Evolutionary conservation across 2,329 filamentous ascomycete species (phyloP), one percentile per base, ranked within the genome.

Genomic region (Epichloe glyceriae): DNA sequence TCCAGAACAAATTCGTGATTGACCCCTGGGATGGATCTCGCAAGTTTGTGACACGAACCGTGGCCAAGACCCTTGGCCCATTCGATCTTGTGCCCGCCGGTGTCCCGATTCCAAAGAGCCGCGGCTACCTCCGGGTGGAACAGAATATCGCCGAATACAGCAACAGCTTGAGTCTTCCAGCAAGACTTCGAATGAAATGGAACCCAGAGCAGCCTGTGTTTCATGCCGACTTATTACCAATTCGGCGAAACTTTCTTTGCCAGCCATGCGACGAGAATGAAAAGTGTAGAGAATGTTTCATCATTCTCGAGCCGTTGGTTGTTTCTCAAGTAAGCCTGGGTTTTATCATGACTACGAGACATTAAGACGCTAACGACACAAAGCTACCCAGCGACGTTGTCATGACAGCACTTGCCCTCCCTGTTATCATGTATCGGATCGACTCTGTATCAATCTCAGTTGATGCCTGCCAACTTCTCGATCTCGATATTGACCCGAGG

Each of bases 241-340:
- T 89, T 35, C 82, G 89, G n/a, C 80, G 89, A 33, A 95, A 97
- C 62, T 75, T 93, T 35, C 73, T 97, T 1, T 88, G 91, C 52
- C 80, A 83, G 56, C 78, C 34, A 2, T n/a, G 75, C 3, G 72
- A 75, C 7, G 73, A 79, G 33, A 68, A 71, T 2, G 67, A 74
- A 8, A 52, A 59, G 0, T 68, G 68, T 46, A 73, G 64, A 44
- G 50, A 53, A 8, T 85, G 83, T 56, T 88, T 79, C 52, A 66
- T 97, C 3, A 86, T 90, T 52, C 76, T 90, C 3, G 79, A 95
- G 58, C 84, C 87, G 0, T 67, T 97, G 45, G 76, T 70, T 8
- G 78, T 97, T 5, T 97, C 90, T 1, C 72, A 80, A 14, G 85
- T 88, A 72, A 73, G 82, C n/a, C 10, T 2, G 26, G 26, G 3